Conservation (phyloP, 2,329 filamentous ascomycete species). For the Zalaria obscura region DNA sequence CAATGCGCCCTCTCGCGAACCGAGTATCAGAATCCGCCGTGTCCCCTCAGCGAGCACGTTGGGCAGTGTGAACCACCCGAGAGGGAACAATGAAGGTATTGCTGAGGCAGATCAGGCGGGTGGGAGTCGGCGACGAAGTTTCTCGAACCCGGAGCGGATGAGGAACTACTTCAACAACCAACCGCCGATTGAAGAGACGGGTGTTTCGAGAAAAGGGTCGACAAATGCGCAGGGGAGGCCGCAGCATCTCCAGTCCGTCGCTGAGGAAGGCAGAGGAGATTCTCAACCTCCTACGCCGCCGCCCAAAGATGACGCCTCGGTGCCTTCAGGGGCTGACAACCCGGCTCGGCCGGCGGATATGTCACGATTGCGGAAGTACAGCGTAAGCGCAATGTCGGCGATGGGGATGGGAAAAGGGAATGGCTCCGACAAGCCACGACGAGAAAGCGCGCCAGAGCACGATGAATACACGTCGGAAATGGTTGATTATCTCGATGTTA, state of each 20-base stretch:
- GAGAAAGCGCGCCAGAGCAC: not conserved
- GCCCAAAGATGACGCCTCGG: not conserved
- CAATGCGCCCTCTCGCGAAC: not conserved
- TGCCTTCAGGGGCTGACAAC: not conserved
- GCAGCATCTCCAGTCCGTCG: not conserved
- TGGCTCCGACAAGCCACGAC: not conserved
- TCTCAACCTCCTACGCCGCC: no score
- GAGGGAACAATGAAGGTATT: not conserved
- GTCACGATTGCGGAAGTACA: not conserved
- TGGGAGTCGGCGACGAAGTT: not conserved
- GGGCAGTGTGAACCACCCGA: not conserved
- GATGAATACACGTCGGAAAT: conserved; percentile 47
- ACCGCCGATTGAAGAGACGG: not conserved
- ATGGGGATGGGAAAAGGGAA: not conserved
- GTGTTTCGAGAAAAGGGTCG: conserved; percentile 1
- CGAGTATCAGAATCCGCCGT: conserved; percentile 5
- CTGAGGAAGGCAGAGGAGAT: not conserved
- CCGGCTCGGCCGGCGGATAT: not conserved
- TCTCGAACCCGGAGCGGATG: not conserved
- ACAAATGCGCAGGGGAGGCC: not conserved
- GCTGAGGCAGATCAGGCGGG: not conserved
- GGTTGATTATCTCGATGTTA: conserved; percentile 53
- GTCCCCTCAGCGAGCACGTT: conserved; percentile 3
- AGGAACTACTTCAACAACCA: not conserved
- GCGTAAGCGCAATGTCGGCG: not conserved